phyloP scores from a whole-genome alignment of 805 yeast species.

The Yamadazyma scolyti region DNA sequence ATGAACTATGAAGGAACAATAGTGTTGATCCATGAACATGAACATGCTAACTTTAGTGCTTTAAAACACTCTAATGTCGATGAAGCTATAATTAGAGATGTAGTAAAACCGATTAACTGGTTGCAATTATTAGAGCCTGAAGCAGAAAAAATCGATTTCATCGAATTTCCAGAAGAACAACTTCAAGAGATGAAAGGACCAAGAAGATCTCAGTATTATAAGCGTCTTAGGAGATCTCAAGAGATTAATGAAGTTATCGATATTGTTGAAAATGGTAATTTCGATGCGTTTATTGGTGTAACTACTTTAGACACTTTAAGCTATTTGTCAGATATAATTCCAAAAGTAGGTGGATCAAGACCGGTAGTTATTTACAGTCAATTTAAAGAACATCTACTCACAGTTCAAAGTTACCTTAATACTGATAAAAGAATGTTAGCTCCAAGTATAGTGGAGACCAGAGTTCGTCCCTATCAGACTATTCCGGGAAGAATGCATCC shows the following conservation, averaged over 20 bases:
- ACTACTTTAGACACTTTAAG: slow-evolving; percentile 69
- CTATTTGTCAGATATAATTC: slow-evolving; percentile 58
- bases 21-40: slow-evolving; percentile 83
- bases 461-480: slow-evolving; percentile 86
- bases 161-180: slow-evolving; percentile 48
- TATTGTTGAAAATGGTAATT: slow-evolving; percentile 47
- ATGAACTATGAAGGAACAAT: slow-evolving; percentile 77
- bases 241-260: slow-evolving; percentile 49
- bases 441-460: slow-evolving; percentile 76
- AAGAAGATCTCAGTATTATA: slow-evolving; percentile 62
- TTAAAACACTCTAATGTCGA: slow-evolving; percentile 64
- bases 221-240: slow-evolving; percentile 57
- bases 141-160: slow-evolving; percentile 44
- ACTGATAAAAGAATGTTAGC: slow-evolving; percentile 71
- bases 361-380: slow-evolving; percentile 82
- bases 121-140: slow-evolving; percentile 84
- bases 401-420: slow-evolving; percentile 64
- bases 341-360: slow-evolving; percentile 75
- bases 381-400: slow-evolving; percentile 74
- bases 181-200: slow-evolving; percentile 52
- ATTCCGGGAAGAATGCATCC: slow-evolving; percentile 95
- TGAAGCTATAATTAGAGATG: slow-evolving; percentile 45
- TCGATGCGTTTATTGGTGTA: slow-evolving; percentile 74
- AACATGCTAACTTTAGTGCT: slow-evolving; percentile 79
- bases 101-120: slow-evolving; percentile 70